Evolutionary conservation across 1,284 basidiomycete genomes (phyloP), one percentile per base, ranked within the genome.

Genomic region (Fomitopsis pinicola): DNA sequence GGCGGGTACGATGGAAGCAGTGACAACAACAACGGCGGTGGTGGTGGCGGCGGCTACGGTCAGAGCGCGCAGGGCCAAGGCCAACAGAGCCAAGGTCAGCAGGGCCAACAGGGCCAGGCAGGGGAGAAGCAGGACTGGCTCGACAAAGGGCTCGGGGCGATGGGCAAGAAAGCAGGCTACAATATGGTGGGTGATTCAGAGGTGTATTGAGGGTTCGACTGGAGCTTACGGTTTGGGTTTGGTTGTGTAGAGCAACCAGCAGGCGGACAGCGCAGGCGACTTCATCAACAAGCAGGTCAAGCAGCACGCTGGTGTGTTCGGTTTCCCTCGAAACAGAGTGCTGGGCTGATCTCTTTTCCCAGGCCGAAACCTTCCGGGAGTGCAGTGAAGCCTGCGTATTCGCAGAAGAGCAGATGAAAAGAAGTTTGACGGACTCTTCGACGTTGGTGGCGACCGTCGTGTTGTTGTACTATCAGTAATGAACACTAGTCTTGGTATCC

Each of bases 51-150:
- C 61, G 59, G 61, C 28, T 26, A 38, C 9, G 60, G 62, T 38
- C 48, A 38, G 15, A 9, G 30, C 30, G 4, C 8, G 42, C 36
- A 50, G 36, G 57, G 62, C 58, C 52, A 60, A 12, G 57, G 44
- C 44, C 48, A 42, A 19, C 62, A 66, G 59, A 26, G 40, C 5
- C 58, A 57, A 28, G 42, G 53, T 15, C 45, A 46, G n/a, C 42
- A 58, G 52, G 57, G 57, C 50, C 38, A 40, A 5, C 5, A 3
- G 8, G 52, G 46, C 15, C 66, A 72, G 67, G 67, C 54, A 33
- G 57, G 33, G 19, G 67, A 72, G 67, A 68, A 69, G 67, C 62
- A 69, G 62, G 69, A 73, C 59, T 73, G 71, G 71, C 67, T 72
- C 45, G 71, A 72, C 67, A 72, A 72, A 66, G 70, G 70, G 58